Base-by-base conservation (phyloP, 169 alveolate genomes). In the Plasmodium gonderi region DNA sequence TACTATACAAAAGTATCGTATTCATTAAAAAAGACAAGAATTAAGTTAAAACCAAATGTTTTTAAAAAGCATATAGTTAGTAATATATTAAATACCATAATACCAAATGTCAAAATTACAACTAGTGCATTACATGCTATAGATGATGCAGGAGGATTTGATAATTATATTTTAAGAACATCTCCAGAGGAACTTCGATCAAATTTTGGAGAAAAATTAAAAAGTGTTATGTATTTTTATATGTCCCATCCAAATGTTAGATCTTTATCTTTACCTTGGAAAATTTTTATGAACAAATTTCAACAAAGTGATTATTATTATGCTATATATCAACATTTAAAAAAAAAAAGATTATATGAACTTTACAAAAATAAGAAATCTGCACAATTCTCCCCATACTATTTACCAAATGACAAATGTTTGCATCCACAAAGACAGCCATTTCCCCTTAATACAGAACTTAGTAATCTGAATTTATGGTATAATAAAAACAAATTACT, bases 181-280 rank as follows among this genome's bases (percentile, higher is more conserved):
- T 93, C 98, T 17, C 98, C 98, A 12, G 98, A 97, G 91, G 98
- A 97, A 69, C 96, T 97, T 90, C 78, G 98, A 76, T 96, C 98
- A n/a, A 95, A 95, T 74, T 76, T 94, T 54, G 98, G 98, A 0
- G 98, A 97, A 79, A 92, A 91, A 60, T 93, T 97, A 96, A 80
- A 97, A 79, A 80, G 92, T 17, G 98, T 97, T 33, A 96, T 97
- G 95, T 96, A 96, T 85, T 97, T 95, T 91, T 96, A 96, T 90
- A 64, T 90, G 90, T 90, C 94, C 54, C 94, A 90, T 65, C 90
- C 90, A 17, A 78, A 78, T 90, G 40, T 90, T 33, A 42, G 82
- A 67, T 77, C 82, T n/a, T 90, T 90, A 33, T 42, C 91, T 26
- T 83, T 94, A 87, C 97, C 97, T 7, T 95, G 97, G 97, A 95